Evolutionary conservation across 2,329 filamentous ascomycete genomes (phyloP).

Genomic region (Fusarium sublunatum): DNA sequence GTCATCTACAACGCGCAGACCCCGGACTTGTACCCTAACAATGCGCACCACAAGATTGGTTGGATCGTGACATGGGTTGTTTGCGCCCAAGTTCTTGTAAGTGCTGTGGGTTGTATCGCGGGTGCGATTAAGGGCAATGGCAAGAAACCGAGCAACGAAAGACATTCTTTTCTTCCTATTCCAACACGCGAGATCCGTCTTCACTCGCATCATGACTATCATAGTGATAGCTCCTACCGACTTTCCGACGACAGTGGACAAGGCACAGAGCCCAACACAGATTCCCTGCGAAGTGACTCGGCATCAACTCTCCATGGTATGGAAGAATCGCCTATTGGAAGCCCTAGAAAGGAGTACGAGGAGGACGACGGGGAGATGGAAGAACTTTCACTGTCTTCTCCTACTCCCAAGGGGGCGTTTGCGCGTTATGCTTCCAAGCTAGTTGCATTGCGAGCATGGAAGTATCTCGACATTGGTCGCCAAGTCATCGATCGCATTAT

Average conservation of each 20-base stretch:
- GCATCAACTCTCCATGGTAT: constrained; percentile 65
- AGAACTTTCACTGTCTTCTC: constrained; percentile 41
- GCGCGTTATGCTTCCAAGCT: constrained; percentile 65
- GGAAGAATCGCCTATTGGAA: constrained; percentile 52
- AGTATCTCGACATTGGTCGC: constrained; percentile 69
- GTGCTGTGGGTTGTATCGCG: constrained; percentile 71
- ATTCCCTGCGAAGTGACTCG: constrained; percentile 73
- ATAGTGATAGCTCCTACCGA: constrained; percentile 62
- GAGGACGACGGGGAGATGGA: constrained; percentile 59
- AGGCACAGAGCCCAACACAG: constrained; percentile 76
- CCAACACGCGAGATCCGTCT: constrained; percentile 54
- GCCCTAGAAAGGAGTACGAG: constrained; percentile 60
- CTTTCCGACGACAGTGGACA: constrained; percentile 79
- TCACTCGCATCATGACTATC: constrained; percentile 56
- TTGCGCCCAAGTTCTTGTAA: constrained; percentile 75
- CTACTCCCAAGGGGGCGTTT: constrained; percentile 61
- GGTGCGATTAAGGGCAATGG: constrained; percentile 15
- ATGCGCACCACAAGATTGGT: constrained; percentile 88
- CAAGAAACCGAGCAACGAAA: constrained; percentile 2
- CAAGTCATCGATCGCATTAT: constrained; percentile 79
- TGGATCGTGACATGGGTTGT: constrained; percentile 84
- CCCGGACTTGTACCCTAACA: constrained; percentile 86
- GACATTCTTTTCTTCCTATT: constrained; percentile 70
- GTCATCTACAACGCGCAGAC: constrained; percentile 82
- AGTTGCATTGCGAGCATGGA: constrained; percentile 67